Conservation (phyloP, 495 filamentous ascomycete species). For the Daldinia childiae region DNA sequence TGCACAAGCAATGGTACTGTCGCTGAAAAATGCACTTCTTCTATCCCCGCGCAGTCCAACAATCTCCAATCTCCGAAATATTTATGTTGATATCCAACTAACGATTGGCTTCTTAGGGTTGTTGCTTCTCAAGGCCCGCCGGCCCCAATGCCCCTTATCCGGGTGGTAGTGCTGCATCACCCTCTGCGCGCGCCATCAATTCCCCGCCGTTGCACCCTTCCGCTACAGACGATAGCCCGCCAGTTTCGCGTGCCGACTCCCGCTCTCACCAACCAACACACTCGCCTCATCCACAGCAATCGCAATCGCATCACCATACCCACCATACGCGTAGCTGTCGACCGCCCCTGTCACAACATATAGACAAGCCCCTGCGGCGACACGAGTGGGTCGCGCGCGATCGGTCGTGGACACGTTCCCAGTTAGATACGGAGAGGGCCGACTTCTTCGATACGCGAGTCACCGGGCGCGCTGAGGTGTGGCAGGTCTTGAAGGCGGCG, state of each 20-base stretch:
- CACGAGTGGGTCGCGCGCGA: conserved; percentile 60
- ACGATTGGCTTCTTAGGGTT: conserved; percentile 50
- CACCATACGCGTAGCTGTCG: conserved; percentile 27
- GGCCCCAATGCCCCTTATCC: conserved; percentile 57
- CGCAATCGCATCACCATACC: conserved; percentile 3
- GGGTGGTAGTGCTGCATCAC: conserved; percentile 47
- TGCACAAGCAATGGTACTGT: conserved; percentile 37
- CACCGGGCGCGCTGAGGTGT: conserved; percentile 77
- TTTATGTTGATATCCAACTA: conserved; percentile 14
- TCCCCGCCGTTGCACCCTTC: conserved; percentile 36
- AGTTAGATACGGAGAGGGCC: conserved; percentile 57
- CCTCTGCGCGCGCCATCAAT: conserved; percentile 59
- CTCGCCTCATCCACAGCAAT: conserved; percentile 27
- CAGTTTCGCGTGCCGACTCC: conserved; percentile 30
- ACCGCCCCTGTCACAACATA: conserved; percentile 53
- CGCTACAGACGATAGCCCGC: conserved; percentile 33
- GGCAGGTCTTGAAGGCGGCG: conserved; percentile 75
- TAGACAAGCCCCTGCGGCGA: conserved; percentile 59
- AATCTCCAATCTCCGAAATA: too few species aligned
- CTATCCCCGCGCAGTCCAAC: neutral
- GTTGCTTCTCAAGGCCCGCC: conserved; percentile 58
- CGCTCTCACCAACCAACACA: conserved; percentile 37
- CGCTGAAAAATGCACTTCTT: neutral
- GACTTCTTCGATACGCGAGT: conserved; percentile 89
- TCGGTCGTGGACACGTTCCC: conserved; percentile 55